Conservation (phyloP, 202 grass and related monocot species). For the Eragrostis tef region DNA sequence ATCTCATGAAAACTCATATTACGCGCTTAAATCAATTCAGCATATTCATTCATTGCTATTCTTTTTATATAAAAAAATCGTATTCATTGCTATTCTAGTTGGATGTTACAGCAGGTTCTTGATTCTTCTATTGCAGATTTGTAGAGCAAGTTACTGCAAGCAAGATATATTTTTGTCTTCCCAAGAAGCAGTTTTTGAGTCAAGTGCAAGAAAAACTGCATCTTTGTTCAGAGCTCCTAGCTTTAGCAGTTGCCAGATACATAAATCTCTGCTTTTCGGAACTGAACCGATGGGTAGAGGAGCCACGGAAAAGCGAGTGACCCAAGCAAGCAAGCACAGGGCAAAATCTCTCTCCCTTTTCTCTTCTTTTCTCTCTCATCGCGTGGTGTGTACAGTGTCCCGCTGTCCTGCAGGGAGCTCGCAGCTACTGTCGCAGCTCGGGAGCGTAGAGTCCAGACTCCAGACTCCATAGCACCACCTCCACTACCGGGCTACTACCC, state of each 20-base stretch:
- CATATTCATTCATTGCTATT: no score
- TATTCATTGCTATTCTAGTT: neutral
- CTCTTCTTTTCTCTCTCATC: conserved; percentile 43
- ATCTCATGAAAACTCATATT: conserved; percentile 26
- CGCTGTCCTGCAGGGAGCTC: conserved; percentile 38
- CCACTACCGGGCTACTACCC: neutral
- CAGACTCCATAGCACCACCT: neutral
- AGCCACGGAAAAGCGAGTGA: no score
- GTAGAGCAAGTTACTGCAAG: conserved; percentile 11
- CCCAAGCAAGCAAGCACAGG: neutral
- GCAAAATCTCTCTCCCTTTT: neutral
- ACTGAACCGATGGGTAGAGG: conserved; percentile 76
- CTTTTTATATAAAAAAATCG: no score
- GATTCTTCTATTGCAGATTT: conserved; percentile 43
- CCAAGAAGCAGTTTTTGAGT: conserved; percentile 28
- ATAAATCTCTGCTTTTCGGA: neutral
- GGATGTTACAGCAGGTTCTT: conserved; percentile 8
- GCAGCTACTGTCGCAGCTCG: conserved; percentile 46
- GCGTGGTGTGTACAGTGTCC: conserved; percentile 44
- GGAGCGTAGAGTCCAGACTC: neutral
- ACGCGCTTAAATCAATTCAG: neutral
- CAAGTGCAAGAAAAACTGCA: conserved; percentile 16
- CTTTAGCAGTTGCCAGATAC: neutral
- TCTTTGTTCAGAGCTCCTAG: neutral
- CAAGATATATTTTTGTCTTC: conserved; percentile 2